These are phyloP conservation scores for Salix exigua DNA, from an alignment of 345 rosid genomes.

Conservation along the genomic window DNA sequence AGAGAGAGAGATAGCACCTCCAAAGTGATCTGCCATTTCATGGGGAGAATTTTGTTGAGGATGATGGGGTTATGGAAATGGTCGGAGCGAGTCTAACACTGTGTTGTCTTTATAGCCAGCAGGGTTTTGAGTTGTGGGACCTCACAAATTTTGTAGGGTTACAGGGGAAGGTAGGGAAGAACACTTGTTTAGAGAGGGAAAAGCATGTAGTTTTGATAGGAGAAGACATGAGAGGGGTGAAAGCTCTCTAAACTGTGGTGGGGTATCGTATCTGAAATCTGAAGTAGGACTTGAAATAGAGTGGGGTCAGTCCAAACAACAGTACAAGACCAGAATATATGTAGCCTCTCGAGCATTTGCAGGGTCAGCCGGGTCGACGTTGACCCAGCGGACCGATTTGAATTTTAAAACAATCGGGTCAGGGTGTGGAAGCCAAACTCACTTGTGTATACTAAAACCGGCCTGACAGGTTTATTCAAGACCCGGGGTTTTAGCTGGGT, in stretches of 20 bases:
- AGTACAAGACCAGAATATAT: too few species aligned
- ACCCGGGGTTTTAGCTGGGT: too few species aligned
- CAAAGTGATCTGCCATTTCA: conserved; percentile 33
- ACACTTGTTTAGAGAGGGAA: not conserved
- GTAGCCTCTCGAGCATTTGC: too few species aligned
- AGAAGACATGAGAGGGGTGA: not conserved
- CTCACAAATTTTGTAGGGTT: not conserved
- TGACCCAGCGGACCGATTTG: too few species aligned
- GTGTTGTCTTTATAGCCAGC: not conserved
- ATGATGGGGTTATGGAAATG: not conserved
- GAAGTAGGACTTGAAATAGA: not conserved
- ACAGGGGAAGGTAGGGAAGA: not conserved
- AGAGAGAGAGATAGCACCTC: conserved; percentile 34
- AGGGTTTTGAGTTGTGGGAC: not conserved
- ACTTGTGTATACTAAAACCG: too few species aligned
- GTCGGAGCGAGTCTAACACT: not conserved
- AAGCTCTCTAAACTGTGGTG: not conserved
- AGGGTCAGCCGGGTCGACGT: too few species aligned
- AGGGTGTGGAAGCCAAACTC: not conserved
- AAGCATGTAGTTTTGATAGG: too few species aligned
- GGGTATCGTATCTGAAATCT: not conserved
- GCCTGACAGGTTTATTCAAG: too few species aligned
- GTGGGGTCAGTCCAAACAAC: not conserved
- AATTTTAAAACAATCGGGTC: too few species aligned
- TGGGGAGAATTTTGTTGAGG: not conserved